Conservation (phyloP, 1,139 yeast genomes). For the Yamadazyma dendronema region DNA sequence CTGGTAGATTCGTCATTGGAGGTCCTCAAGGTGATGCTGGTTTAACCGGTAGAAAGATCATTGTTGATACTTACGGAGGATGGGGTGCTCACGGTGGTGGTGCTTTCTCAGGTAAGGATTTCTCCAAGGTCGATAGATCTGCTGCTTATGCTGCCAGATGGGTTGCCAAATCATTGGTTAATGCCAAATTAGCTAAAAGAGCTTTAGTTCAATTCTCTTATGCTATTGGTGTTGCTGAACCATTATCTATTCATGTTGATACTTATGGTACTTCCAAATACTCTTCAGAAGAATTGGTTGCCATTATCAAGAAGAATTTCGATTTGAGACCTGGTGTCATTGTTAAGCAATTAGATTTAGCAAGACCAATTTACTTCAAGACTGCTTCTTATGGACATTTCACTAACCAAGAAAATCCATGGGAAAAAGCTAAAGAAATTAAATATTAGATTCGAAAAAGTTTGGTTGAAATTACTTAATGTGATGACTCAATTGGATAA, state of each 20-base stretch:
- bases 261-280: conserved; percentile 95
- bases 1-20: conserved; percentile 99
- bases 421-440: conserved; percentile 97
- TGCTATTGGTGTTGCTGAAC: conserved; percentile 99
- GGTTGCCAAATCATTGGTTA: conserved; percentile 97
- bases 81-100: conserved; percentile 99
- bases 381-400: conserved; percentile 99
- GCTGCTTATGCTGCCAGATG: conserved; percentile 99
- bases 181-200: conserved; percentile 95
- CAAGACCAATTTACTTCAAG: conserved; percentile 98
- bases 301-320: conserved; percentile 87
- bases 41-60: conserved; percentile 98
- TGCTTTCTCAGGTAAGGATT: conserved; percentile 99
- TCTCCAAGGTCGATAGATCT: conserved; percentile 99
- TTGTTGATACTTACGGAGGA: conserved; percentile 99
- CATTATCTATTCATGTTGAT: conserved; percentile 95
- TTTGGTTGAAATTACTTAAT: conserved; percentile 30
- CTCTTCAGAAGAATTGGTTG: conserved; percentile 86
- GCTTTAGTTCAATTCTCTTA: conserved; percentile 97
- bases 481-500: conserved; percentile 44
- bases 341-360: conserved; percentile 93
- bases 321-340: conserved; percentile 99
- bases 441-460: conserved; percentile 47
- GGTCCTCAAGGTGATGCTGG: conserved; percentile 99
- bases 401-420: conserved; percentile 97